Conservation (phyloP, 2,329 filamentous ascomycete species). For the Corinectria fuckeliana region DNA sequence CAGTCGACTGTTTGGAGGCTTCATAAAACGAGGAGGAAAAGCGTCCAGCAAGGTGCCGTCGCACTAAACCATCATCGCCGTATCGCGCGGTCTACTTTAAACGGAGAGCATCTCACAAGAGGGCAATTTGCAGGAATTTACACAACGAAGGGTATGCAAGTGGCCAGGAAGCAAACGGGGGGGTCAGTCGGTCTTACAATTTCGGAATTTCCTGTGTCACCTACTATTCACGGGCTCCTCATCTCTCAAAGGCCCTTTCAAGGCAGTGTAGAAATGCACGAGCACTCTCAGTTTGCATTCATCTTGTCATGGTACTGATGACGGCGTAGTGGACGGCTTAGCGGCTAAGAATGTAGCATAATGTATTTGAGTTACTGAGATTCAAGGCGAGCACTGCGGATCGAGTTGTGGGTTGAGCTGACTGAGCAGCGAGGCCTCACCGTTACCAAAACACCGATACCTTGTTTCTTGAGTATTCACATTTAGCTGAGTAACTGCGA, state of each 20-base stretch:
- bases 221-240: neutral
- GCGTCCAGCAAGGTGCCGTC: constrained; percentile 12
- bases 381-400: neutral
- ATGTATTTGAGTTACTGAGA: neutral
- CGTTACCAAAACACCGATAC: neutral
- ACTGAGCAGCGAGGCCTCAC: neutral
- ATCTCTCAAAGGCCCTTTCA: neutral
- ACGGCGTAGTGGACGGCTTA: neutral
- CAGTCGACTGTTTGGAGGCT: constrained; percentile 26
- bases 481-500: too few species aligned
- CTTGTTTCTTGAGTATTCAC: too few species aligned
- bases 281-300: neutral
- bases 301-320: neutral
- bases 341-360: neutral
- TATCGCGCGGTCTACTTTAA: neutral
- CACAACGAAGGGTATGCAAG: too few species aligned
- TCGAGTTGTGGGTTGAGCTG: too few species aligned
- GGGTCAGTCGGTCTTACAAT: neutral
- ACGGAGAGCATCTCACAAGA: constrained; percentile 14
- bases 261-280: neutral
- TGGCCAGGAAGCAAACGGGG: neutral
- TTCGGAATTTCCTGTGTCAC: neutral
- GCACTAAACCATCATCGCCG: neutral
- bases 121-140: too few species aligned
- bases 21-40: constrained; percentile 29